Base-by-base conservation (phyloP, 73 alveolate genomes). In the Strombidium stylifer region DNA sequence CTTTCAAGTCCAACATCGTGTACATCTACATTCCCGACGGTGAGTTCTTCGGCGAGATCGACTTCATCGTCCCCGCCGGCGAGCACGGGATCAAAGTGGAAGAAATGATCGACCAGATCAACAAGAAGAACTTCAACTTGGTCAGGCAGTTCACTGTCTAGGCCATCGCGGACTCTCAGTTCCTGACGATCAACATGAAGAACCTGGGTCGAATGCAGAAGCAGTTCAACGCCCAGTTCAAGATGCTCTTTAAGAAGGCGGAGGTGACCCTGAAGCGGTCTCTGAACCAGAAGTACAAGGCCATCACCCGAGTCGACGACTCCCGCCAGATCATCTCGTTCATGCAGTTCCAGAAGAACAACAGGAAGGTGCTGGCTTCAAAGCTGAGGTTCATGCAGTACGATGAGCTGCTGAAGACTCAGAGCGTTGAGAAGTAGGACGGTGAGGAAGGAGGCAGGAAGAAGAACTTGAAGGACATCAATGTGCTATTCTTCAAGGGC, bases 151-250 rank as follows among this genome's bases (percentile, higher is more conserved):
- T 73, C 64, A 42, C 81, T 15, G 78, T 71, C 39, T 19, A 32
- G n/a, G 86, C 93, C 1, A 41, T 21, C 15, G 51, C 21, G 23
- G 82, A 58, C 30, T 26, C 76, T 70, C 77, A 70, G 23, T 25
- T 70, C 18, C 34, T 70, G 24, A 55, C 42, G 8, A 48, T 70
- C n/a, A n/a, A 31, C 16, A 56, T 56, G 36, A 50, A 81, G 0
- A 69, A 74, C 44, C 19, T 73, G 52, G 31, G 46, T 14, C 36
- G 10, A 4, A 69, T 64, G 1, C 77, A 73, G 11, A 53, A 34
- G 21, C 81, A 64, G 35, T 82, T 73, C 36, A 81, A 74, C 5
- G 86, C 42, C 20, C 87, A 61, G 7, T 59, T 51, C 28, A 35
- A 39, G n/a, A 66, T 51, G 37, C 19, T 82, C 2, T 73, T 70